phyloP scores from a whole-genome alignment of 202 grass and related monocot species.

The Setaria viridis region DNA sequence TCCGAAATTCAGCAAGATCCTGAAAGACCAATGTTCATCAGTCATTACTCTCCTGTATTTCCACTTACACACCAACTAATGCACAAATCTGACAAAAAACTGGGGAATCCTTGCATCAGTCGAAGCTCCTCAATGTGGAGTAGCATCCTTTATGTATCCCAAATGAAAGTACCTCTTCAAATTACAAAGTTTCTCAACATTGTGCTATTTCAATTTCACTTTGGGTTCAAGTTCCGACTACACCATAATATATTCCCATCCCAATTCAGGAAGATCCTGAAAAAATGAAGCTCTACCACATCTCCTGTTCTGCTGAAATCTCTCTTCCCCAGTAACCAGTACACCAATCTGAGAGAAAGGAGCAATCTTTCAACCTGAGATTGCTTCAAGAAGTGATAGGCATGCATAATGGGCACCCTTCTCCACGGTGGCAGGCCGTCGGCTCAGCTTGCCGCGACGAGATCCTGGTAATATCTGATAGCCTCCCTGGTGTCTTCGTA shows the following conservation, averaged over 20 bases:
- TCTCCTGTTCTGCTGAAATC: not conserved
- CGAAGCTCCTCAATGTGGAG: not conserved
- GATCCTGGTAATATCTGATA: slow-evolving; percentile 62
- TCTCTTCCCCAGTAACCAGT: not conserved
- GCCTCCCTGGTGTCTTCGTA: slow-evolving; percentile 82
- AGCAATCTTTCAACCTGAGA: not conserved
- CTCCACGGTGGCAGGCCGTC: not conserved
- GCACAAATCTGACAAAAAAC: not conserved
- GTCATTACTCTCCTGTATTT: not conserved
- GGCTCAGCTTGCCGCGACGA: slow-evolving; percentile 20
- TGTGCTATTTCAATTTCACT: slow-evolving; percentile 12
- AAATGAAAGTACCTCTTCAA: not conserved
- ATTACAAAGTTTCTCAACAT: not conserved
- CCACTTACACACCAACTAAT: not conserved
- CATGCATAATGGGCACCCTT: not conserved
- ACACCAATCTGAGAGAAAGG: slow-evolving; percentile 3
- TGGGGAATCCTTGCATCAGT: not conserved
- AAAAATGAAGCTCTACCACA: not conserved
- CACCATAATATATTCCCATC: slow-evolving; percentile 7
- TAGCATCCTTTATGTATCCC: not conserved
- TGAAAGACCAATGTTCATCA: not conserved
- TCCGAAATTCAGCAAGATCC: not conserved
- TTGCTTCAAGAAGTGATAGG: not conserved
- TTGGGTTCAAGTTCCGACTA: not conserved
- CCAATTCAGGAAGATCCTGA: slow-evolving; percentile 63